phyloP scores from a whole-genome alignment of 192 early-diverging fungal species.

The Podila epicladia region DNA sequence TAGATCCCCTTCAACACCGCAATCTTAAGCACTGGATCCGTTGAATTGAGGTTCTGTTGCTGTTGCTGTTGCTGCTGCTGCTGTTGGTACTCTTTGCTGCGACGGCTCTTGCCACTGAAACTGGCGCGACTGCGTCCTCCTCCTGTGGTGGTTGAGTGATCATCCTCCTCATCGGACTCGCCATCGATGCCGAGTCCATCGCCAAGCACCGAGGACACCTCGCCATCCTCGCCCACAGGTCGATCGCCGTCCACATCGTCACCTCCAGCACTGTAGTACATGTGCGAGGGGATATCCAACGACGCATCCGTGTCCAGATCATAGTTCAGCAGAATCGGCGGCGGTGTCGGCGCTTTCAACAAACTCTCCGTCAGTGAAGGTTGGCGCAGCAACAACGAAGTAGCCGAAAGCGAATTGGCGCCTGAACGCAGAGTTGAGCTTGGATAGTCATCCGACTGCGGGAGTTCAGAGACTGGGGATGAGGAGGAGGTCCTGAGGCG shows the following conservation, averaged over 20 bases:
- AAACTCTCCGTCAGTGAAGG: slow-evolving; percentile 22
- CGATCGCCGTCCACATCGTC: slow-evolving; percentile 48
- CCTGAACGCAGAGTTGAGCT: slow-evolving; percentile 7
- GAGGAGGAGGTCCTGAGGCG: slow-evolving; percentile 12
- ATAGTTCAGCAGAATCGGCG: slow-evolving; percentile 34
- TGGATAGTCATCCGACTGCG: background rate
- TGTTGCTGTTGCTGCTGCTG: slow-evolving; percentile 8
- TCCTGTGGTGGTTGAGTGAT: slow-evolving; percentile 7
- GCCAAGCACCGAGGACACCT: background rate
- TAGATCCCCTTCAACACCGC: slow-evolving; percentile 55
- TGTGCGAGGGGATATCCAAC: slow-evolving; percentile 25
- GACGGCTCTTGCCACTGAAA: slow-evolving; percentile 11
- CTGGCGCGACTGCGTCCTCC: background rate
- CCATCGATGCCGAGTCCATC: slow-evolving; percentile 9
- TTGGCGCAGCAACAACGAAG: slow-evolving; percentile 12
- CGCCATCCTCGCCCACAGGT: slow-evolving; percentile 5
- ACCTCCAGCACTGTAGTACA: slow-evolving; percentile 44
- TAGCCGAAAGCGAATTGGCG: slow-evolving; percentile 12
- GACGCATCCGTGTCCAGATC: slow-evolving; percentile 17
- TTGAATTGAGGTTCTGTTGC: slow-evolving; percentile 8
- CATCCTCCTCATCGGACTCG: slow-evolving; percentile 25
- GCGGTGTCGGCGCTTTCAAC: slow-evolving; percentile 26
- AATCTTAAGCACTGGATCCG: slow-evolving; percentile 54
- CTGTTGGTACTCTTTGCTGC: slow-evolving; percentile 10
- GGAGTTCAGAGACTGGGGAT: too few species aligned